These are phyloP conservation scores for Fraxinus latifolia DNA, from an alignment of 305 asterid species.

Conservation along the genomic window DNA sequence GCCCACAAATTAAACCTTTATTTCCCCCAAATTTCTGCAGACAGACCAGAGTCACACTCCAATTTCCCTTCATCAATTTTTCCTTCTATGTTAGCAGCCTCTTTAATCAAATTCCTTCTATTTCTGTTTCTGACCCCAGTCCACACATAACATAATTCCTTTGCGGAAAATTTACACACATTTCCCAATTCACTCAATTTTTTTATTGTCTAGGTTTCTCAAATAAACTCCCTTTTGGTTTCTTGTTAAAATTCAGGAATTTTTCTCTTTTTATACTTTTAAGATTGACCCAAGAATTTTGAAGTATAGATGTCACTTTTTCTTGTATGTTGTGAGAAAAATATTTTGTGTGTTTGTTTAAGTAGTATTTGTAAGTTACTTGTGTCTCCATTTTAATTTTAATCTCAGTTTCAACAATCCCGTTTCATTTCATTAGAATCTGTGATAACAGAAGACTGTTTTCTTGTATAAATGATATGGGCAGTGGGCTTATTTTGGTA, in stretches of 20 bases:
- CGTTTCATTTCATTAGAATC: background rate
- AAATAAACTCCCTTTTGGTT: background rate
- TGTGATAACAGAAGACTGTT: background rate
- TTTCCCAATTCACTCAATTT: background rate
- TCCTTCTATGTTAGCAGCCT: background rate
- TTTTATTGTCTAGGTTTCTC: background rate
- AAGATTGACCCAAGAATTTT: background rate
- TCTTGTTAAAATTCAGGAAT: too few relatives aligned
- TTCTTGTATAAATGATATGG: background rate
- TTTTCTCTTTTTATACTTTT: background rate
- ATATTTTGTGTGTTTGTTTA: background rate
- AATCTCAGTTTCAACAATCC: background rate
- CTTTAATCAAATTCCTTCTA: background rate
- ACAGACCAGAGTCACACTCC: background rate
- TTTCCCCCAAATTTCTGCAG: background rate
- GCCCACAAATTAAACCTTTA: background rate
- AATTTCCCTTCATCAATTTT: background rate
- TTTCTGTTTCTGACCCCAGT: too few relatives aligned
- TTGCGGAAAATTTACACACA: background rate
- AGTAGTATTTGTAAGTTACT: background rate
- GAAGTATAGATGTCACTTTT: background rate
- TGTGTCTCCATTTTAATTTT: background rate
- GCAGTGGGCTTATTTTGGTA: background rate
- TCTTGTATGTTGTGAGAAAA: background rate
- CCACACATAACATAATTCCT: background rate